Evolutionary conservation across 2,329 filamentous ascomycete genomes (phyloP).

Genomic region (Mariannaea sp.): DNA sequence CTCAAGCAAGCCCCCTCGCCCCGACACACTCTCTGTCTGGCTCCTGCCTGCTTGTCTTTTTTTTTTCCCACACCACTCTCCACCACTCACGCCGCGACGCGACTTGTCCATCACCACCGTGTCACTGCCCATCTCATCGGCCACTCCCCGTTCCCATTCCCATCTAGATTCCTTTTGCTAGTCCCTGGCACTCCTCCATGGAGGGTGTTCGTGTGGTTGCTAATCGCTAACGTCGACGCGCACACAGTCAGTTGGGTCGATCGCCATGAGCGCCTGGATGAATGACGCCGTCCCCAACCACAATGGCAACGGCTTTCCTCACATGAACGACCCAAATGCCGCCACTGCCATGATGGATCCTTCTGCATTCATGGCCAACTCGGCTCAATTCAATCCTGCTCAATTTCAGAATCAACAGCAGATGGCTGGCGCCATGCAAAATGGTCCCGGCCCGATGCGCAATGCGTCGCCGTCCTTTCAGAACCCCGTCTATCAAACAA

Average conservation of each 20-base stretch:
- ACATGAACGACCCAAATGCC: slow-evolving; percentile 65
- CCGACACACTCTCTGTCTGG: slow-evolving; percentile 32
- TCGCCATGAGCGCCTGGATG: slow-evolving; percentile 74
- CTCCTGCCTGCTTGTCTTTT: slow-evolving; percentile 23
- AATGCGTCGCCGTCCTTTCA: slow-evolving; percentile 79
- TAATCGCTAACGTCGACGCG: slow-evolving; percentile 52
- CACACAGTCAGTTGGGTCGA: slow-evolving; percentile 51
- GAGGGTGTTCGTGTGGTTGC: slow-evolving; percentile 46
- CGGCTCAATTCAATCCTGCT: slow-evolving; percentile 63
- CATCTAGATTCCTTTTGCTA: slow-evolving; percentile 39
- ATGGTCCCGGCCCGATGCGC: slow-evolving; percentile 79
- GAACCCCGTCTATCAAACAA: slow-evolving; percentile 81
- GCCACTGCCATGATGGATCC: slow-evolving; percentile 68
- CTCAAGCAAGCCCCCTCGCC: slow-evolving; percentile 24
- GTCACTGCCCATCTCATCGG: slow-evolving; percentile 54
- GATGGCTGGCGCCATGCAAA: slow-evolving; percentile 69
- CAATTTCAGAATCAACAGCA: slow-evolving; percentile 61
- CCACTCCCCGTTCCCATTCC: slow-evolving; percentile 44
- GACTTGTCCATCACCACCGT: slow-evolving; percentile 52
- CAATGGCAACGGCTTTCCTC: slow-evolving; percentile 71
- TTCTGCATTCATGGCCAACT: slow-evolving; percentile 65
- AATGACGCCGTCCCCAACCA: slow-evolving; percentile 72
- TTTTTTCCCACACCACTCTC: slow-evolving; percentile 45
- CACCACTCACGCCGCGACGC: slow-evolving; percentile 50
- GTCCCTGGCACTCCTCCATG: slow-evolving; percentile 45